Percentiles rank a stretch among this genome's conserved stretches.
These are phyloP conservation scores for Pseudogymnoascus sp. DNA, from an alignment of 2,329 filamentous ascomycete species.

Conservation along the genomic window DNA sequence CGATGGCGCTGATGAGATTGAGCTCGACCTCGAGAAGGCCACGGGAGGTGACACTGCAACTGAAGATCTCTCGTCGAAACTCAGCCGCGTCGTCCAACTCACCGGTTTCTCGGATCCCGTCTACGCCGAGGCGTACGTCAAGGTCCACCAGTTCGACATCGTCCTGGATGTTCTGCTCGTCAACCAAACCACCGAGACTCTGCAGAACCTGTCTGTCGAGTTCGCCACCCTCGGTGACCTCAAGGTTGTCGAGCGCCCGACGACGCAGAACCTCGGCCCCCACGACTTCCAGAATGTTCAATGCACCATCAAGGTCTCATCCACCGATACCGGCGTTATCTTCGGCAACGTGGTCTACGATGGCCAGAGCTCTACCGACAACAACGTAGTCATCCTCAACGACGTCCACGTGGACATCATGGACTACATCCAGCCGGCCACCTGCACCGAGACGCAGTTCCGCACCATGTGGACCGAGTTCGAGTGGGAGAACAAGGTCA, in stretches of 20 bases:
- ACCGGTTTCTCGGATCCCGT: conserved; percentile 98
- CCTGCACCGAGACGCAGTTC: conserved; percentile 97
- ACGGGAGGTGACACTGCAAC: conserved; percentile 79
- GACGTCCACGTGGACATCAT: conserved; percentile 98
- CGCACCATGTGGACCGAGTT: conserved; percentile 99
- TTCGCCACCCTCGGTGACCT: conserved; percentile 97
- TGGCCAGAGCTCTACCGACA: conserved; percentile 82
- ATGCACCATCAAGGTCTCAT: conserved; percentile 96
- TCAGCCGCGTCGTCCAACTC: conserved; percentile 91
- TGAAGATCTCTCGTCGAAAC: conserved; percentile 86
- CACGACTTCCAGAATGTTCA: conserved; percentile 98
- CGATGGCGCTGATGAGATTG: conserved; percentile 77
- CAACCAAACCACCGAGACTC: conserved; percentile 92
- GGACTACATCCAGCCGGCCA: conserved; percentile 98
- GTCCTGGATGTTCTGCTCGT: conserved; percentile 92
- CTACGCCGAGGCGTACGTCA: conserved; percentile 98
- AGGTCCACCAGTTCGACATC: conserved; percentile 98
- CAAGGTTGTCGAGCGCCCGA: conserved; percentile 94
- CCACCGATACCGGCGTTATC: conserved; percentile 95
- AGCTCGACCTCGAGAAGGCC: conserved; percentile 84
- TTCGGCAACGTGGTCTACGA: conserved; percentile 99
- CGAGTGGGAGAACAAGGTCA: conserved; percentile 99
- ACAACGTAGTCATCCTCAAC: conserved; percentile 94
- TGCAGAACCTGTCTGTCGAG: conserved; percentile 95
- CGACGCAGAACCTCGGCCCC: conserved; percentile 88